Percentiles rank a stretch among this genome's conserved stretches.
Conservation (phyloP, 2,329 filamentous ascomycete genomes). For the Plectosphaerella cucumerina region DNA sequence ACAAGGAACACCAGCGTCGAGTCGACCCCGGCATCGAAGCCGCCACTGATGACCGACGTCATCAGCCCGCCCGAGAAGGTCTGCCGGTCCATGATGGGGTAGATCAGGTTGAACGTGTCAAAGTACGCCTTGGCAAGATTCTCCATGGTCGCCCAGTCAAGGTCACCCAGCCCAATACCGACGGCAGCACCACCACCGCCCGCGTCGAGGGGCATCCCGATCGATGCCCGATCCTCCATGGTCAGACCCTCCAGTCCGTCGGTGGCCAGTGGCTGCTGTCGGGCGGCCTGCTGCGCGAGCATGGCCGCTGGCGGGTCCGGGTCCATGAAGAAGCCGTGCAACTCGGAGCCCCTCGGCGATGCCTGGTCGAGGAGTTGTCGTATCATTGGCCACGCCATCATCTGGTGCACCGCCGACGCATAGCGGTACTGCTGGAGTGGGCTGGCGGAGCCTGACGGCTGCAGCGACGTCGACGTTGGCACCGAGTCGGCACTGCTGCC, state of each 20-base stretch:
- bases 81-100: constrained; percentile 55
- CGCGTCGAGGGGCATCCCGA: constrained; percentile 1
- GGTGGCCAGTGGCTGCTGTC: constrained; percentile 1
- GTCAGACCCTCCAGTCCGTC: constrained; percentile 5
- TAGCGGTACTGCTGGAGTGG: constrained; percentile 5
- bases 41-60: constrained; percentile 37
- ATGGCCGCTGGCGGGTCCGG: constrained; percentile 5
- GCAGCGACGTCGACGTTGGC: constrained; percentile 13
- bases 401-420: constrained; percentile 7
- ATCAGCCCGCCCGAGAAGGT: constrained; percentile 46
- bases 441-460: constrained; percentile 4
- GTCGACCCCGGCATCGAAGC: constrained; percentile 43
- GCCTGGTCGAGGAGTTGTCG: constrained; percentile 8
- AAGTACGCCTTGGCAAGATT: constrained; percentile 52
- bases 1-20: constrained; percentile 53
- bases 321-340: constrained; percentile 4
- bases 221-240: not conserved
- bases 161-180: constrained; percentile 7
- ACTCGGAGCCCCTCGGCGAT: constrained; percentile 3
- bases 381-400: constrained; percentile 12
- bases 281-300: constrained; percentile 6
- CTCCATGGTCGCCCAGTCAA: constrained; percentile 47
- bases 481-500: constrained; percentile 3
- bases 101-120: constrained; percentile 54
- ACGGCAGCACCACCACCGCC: not conserved